phyloP scores from a whole-genome alignment of 371 early-diverging fungal species.

The Syncephalastrum monosporum region DNA sequence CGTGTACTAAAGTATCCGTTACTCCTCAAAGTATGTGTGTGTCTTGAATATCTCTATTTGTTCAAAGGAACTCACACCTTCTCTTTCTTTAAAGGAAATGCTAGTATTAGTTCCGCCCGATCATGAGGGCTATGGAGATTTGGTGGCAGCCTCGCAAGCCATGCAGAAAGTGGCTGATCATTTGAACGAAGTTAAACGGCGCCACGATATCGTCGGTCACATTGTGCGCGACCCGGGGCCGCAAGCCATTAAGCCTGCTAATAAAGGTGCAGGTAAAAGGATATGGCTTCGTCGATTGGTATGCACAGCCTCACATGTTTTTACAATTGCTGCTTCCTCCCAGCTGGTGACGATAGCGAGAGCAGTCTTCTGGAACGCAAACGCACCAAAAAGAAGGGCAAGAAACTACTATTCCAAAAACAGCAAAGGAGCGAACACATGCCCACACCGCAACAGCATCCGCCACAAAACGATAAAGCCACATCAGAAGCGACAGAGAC shows the following conservation, averaged over 20 bases:
- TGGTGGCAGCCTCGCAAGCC: conserved; percentile 44
- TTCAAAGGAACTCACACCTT: not conserved
- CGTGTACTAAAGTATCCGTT: conserved; percentile 85
- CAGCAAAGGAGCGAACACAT: no score
- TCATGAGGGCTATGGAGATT: conserved; percentile 55
- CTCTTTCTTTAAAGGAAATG: conserved; percentile 50
- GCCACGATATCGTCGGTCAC: conserved; percentile 82
- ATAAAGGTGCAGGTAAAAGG: no score
- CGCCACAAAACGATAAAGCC: no score
- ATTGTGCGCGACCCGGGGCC: conserved; percentile 57
- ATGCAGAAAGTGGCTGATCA: conserved; percentile 74
- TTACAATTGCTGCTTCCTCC: no score
- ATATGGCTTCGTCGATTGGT: no score
- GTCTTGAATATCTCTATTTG: conserved; percentile 5
- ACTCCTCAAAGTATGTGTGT: conserved; percentile 60
- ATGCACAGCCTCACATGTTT: no score
- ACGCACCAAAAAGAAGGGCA: not conserved
- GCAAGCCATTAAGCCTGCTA: no score
- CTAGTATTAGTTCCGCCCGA: conserved; percentile 54
- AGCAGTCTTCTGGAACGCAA: not conserved
- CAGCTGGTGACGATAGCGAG: no score
- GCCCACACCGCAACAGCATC: no score
- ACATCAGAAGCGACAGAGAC: not conserved
- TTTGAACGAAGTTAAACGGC: conserved; percentile 81
- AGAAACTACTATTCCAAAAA: no score